phyloP scores from a whole-genome alignment of 2,329 filamentous ascomycete species.

The Cytospora schulzeri region DNA sequence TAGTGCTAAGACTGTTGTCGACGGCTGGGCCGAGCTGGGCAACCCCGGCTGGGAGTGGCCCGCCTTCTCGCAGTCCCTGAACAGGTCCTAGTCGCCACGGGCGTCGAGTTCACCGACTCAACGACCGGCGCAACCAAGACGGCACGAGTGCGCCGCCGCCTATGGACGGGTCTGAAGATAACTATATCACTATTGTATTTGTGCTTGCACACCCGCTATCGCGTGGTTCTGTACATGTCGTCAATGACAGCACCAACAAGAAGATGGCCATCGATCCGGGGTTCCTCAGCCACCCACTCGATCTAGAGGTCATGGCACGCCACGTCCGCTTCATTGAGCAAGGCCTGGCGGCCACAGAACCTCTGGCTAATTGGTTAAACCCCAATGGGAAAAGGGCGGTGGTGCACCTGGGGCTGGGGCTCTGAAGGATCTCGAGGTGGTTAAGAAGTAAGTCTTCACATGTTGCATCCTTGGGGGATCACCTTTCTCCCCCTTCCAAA shows the following conservation, averaged over 20 bases:
- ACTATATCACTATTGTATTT: constrained; percentile 18
- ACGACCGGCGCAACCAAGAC: neutral
- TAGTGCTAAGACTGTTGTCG: constrained; percentile 24
- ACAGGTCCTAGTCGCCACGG: neutral
- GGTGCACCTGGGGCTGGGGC: constrained; percentile 6
- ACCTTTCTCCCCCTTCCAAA: too few species aligned
- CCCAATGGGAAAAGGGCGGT: constrained; percentile 23
- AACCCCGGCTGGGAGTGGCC: constrained; percentile 30
- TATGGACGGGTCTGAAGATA: constrained; percentile 2
- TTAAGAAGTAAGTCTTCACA: constrained; percentile 20
- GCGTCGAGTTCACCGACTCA: constrained; percentile 3
- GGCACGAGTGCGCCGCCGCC: constrained; percentile 7
- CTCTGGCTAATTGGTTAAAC: constrained; percentile 43
- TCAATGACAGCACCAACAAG: constrained; percentile 41
- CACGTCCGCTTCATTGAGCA: constrained; percentile 29
- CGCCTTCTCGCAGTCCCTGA: constrained; percentile 7
- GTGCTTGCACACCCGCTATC: constrained; percentile 22
- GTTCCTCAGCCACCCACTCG: constrained; percentile 3
- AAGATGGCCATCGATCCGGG: constrained; percentile 34
- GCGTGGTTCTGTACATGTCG: constrained; percentile 51
- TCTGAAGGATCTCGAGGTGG: constrained; percentile 16
- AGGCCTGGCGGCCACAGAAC: constrained; percentile 39
- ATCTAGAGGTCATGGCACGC: constrained; percentile 4
- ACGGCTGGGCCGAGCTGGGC: constrained; percentile 27
- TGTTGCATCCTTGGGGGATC: too few species aligned